These are phyloP conservation scores for Lipomyces yarrowii DNA, from an alignment of 1,139 yeast genomes.

Conservation along the genomic window DNA sequence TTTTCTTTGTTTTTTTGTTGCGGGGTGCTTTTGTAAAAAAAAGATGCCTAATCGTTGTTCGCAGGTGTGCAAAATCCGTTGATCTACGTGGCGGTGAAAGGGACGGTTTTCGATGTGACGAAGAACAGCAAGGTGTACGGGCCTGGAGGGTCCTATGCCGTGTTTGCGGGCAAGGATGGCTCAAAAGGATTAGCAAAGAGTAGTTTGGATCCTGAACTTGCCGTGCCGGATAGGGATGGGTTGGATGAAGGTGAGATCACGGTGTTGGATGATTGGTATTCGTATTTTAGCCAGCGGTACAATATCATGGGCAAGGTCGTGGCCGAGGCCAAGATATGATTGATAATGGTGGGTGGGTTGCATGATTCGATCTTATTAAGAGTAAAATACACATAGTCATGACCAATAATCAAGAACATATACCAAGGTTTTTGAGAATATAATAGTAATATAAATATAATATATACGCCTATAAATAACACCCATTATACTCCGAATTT, in stretches of 20 bases:
- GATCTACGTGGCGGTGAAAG: slow-evolving; percentile 73
- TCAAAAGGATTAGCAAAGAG: slow-evolving; percentile 68
- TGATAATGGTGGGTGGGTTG: neutral
- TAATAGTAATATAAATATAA: neutral
- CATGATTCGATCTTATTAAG: too few species aligned
- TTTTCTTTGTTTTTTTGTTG: too few species aligned
- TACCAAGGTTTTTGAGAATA: neutral
- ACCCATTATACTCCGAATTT: neutral
- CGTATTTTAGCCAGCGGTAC: slow-evolving; percentile 76
- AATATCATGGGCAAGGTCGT: slow-evolving; percentile 22
- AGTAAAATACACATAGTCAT: neutral
- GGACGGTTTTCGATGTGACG: slow-evolving; percentile 76
- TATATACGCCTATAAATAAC: slow-evolving; percentile 3
- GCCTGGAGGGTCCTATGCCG: slow-evolving; percentile 71
- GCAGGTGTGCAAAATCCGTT: slow-evolving; percentile 48
- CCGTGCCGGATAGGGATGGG: slow-evolving; percentile 67
- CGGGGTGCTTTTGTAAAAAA: too few species aligned
- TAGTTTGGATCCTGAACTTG: slow-evolving; percentile 56
- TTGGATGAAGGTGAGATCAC: slow-evolving; percentile 62
- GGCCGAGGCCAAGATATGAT: slow-evolving; percentile 3
- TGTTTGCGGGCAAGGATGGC: slow-evolving; percentile 75
- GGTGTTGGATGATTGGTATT: slow-evolving; percentile 83
- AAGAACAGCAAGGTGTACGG: slow-evolving; percentile 68
- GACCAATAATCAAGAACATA: neutral
- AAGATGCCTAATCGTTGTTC: too few species aligned